Percentiles rank a stretch among this genome's conserved stretches.
These are phyloP conservation scores for Zymoseptoria pseudotritici DNA, from an alignment of 2,329 filamentous ascomycete genomes.

Conservation along the genomic window DNA sequence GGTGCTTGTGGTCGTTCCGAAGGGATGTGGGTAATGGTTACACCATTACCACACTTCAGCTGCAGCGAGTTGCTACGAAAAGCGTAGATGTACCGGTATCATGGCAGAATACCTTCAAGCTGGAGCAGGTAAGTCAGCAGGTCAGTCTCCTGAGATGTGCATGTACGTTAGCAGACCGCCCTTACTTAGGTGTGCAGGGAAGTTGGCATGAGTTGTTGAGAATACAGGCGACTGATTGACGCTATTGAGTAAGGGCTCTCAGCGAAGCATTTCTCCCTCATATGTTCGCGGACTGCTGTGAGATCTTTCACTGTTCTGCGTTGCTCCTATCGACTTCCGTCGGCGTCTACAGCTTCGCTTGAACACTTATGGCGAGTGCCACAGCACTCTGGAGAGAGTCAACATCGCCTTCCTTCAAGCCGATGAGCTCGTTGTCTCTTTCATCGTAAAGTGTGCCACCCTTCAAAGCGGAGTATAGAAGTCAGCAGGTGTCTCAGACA, in stretches of 20 bases:
- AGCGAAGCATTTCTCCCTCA: neutral
- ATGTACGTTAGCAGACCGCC: neutral
- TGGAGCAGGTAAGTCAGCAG: neutral
- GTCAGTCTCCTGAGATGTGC: neutral
- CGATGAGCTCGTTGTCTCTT: constrained; percentile 57
- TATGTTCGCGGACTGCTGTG: neutral
- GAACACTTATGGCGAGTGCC: constrained; percentile 25
- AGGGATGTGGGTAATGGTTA: neutral
- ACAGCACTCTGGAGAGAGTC: constrained; percentile 48
- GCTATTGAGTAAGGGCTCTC: neutral
- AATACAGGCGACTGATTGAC: neutral
- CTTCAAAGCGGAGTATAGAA: constrained; percentile 31
- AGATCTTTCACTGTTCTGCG: neutral
- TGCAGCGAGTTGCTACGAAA: neutral
- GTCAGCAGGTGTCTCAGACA: constrained; percentile 16
- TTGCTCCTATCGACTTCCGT: neutral
- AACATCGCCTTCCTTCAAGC: constrained; percentile 36
- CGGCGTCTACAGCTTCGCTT: constrained; percentile 2
- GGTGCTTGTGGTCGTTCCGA: neutral
- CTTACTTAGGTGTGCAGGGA: neutral
- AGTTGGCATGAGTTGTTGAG: neutral
- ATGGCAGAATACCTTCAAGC: neutral
- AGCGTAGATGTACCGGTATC: neutral
- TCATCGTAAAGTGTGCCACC: constrained; percentile 64
- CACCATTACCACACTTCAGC: neutral